Evolutionary conservation across 2,329 filamentous ascomycete genomes (phyloP), one percentile per base, ranked within the genome.

Genomic region (Fusarium napiforme): DNA sequence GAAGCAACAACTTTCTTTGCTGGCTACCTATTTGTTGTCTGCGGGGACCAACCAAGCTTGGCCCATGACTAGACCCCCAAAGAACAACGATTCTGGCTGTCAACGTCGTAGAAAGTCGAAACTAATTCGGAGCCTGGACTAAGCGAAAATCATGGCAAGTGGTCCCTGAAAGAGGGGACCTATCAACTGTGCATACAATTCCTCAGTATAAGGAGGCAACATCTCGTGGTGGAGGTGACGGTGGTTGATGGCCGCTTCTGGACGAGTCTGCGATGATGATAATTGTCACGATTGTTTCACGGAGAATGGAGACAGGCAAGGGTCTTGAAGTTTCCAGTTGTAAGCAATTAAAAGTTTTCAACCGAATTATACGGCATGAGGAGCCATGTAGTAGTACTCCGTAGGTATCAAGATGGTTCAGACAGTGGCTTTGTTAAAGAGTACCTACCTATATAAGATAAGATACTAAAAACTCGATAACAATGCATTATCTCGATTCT

Each of bases 171-270:
- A 34, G 26, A 37, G 30, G 47, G 47, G n/a, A n/a, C 40, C 60
- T 60, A 39, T 47, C 55, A 34, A 40, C 28, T 42, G 37, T 36
- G 26, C 43, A 42, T 60, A 30, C 26, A 30, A 12, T 49, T 28
- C 23, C 26, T 21, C 18, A 47, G 28, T 56, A 56, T 32, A 32
- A 36, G 18, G 21, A 32, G 9, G 30, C 19, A 26, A 26, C 19
- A 55, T 53, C 39, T 66, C 23, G 49, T 40, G 30, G 63, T 65
- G 64, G 69, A 72, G 57, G 42, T 58, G 34, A 60, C 69, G 69
- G 70, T 70, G 66, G 70, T 67, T 58, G 52, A 71, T 67, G 61
- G 36, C 70, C 66, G 69, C 46, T 49, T 55, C 19, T 26, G 15
- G 47, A 16, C n/a, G 55, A 43, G 23, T 43, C 28, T 60, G 53